These are phyloP conservation scores for Didymellaceae sp. DNA, from an alignment of 2,329 filamentous ascomycete species.

Conservation along the genomic window DNA sequence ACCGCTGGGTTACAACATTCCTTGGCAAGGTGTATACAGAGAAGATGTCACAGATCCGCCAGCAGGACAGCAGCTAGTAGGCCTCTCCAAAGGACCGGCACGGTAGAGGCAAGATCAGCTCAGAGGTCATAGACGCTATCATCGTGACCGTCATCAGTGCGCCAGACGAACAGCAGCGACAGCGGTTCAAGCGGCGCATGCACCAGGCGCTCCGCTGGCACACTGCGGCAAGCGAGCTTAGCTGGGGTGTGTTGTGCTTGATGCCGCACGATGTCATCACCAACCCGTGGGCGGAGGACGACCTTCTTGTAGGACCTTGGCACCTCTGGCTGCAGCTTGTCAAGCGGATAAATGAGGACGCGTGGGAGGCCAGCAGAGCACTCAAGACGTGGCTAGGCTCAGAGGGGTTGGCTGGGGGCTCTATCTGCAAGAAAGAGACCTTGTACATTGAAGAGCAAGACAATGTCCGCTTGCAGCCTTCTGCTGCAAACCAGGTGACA, in stretches of 20 bases:
- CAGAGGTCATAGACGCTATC: neutral
- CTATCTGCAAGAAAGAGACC: neutral
- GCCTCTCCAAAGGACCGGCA: neutral
- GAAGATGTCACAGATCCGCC: slow-evolving; percentile 4
- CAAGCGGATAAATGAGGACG: neutral
- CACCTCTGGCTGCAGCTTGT: slow-evolving; percentile 6
- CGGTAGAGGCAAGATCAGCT: slow-evolving; percentile 1
- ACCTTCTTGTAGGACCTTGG: neutral
- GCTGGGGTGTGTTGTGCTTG: slow-evolving; percentile 4
- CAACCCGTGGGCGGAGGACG: slow-evolving; percentile 4
- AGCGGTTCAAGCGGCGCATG: slow-evolving; percentile 1
- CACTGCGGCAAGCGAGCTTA: neutral
- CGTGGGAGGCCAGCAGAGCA: neutral
- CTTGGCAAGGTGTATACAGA: slow-evolving; percentile 1
- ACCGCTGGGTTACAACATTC: slow-evolving; percentile 3
- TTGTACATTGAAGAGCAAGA: slow-evolving; percentile 5
- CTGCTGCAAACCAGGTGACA: no score
- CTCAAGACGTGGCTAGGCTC: slow-evolving; percentile 5
- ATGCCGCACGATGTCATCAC: slow-evolving; percentile 2
- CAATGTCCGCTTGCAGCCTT: no score
- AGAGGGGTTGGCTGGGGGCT: neutral
- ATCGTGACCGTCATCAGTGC: neutral
- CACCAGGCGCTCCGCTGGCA: slow-evolving; percentile 1
- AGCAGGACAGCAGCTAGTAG: neutral
- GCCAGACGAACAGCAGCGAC: neutral